These are phyloP conservation scores for Boletus semigastroideus DNA, from an alignment of 1,284 basidiomycete genomes.

Conservation along the genomic window DNA sequence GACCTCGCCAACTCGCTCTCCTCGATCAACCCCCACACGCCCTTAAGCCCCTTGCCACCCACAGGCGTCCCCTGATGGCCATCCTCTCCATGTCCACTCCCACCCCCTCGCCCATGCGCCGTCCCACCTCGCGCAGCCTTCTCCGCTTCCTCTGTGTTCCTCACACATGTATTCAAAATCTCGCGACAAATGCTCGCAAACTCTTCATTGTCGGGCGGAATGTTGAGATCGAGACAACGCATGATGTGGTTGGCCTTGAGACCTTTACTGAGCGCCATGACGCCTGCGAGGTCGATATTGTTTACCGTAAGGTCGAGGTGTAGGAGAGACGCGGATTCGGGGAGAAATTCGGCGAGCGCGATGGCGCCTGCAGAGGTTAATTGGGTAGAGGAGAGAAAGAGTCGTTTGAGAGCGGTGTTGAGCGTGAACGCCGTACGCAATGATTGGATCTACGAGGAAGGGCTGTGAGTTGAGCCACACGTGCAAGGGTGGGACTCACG, in stretches of 20 bases:
- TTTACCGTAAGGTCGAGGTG: constrained; percentile 89
- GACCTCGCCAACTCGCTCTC: constrained; percentile 74
- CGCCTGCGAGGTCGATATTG: constrained; percentile 82
- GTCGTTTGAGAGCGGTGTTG: constrained; percentile 87
- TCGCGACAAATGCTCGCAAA: constrained; percentile 83
- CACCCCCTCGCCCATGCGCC: background rate
- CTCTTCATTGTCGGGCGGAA: constrained; percentile 85
- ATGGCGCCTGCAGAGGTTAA: constrained; percentile 89
- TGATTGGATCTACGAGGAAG: constrained; percentile 69
- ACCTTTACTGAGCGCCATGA: constrained; percentile 88
- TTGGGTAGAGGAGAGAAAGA: constrained; percentile 87
- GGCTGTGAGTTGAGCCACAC: background rate
- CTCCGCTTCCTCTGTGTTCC: constrained; percentile 87
- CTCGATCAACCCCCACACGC: constrained; percentile 79
- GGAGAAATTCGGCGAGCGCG: constrained; percentile 93
- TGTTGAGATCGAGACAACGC: constrained; percentile 91
- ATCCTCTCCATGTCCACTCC: constrained; percentile 1
- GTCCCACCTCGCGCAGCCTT: constrained; percentile 30
- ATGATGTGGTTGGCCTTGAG: constrained; percentile 82
- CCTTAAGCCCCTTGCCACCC: constrained; percentile 48
- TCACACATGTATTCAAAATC: constrained; percentile 79
- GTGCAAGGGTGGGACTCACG: constrained; percentile 43
- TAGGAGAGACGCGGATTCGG: constrained; percentile 83
- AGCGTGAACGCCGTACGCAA: constrained; percentile 91
- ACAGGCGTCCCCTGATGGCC: constrained; percentile 11